Conservation (phyloP, 331 rosid genomes). For the Telfairia occidentalis region DNA sequence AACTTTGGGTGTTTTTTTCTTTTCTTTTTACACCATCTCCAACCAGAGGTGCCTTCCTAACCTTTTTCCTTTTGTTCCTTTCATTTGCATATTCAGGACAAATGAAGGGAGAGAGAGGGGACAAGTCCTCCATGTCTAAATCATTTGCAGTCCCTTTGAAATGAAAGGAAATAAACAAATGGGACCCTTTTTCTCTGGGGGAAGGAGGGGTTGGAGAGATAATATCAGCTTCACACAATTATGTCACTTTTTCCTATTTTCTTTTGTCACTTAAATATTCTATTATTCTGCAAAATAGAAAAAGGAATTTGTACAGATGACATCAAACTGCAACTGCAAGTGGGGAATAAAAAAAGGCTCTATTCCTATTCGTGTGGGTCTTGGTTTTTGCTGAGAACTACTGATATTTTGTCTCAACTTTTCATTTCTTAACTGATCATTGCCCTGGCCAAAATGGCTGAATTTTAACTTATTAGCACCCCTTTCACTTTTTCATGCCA, state of each 20-base stretch:
- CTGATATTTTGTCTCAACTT: conserved; percentile 7
- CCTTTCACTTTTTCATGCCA: neutral
- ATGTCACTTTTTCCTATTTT: neutral
- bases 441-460: neutral
- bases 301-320: neutral
- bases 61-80: conserved; percentile 1
- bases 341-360: neutral
- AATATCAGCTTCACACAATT: neutral
- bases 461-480: neutral
- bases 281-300: neutral
- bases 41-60: neutral
- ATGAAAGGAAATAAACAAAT: conserved; percentile 11
- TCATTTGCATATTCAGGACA: conserved; percentile 4
- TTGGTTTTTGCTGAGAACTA: neutral
- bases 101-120: conserved; percentile 6
- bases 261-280: neutral
- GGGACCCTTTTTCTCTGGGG: conserved; percentile 1
- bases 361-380: neutral
- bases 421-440: neutral
- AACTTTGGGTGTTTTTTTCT: neutral
- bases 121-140: conserved; percentile 14
- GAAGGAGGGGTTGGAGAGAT: neutral
- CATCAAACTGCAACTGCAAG: neutral
- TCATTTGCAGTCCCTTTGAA: conserved; percentile 13
- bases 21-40: neutral